Percentiles rank a stretch among this genome's conserved stretches.
phyloP scores from a whole-genome alignment of 208 protist genomes.

The Leptomonas pyrrhocoris region DNA sequence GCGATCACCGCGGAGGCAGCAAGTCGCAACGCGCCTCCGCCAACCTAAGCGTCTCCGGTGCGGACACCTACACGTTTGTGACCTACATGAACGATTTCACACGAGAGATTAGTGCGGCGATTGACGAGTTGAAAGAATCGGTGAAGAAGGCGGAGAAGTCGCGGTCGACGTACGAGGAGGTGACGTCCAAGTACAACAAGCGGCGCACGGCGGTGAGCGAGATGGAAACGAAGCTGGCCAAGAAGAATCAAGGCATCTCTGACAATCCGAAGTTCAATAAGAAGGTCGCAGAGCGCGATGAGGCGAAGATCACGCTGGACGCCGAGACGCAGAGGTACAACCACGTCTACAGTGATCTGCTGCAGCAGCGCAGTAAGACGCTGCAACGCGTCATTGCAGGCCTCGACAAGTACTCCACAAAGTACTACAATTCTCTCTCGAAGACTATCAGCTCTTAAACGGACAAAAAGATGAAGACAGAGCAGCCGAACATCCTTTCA shows the following conservation, averaged over 20 bases:
- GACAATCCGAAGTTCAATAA: slow-evolving; percentile 51
- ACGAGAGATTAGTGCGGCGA: slow-evolving; percentile 30
- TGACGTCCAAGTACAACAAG: slow-evolving; percentile 48
- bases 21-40: slow-evolving; percentile 2
- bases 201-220: slow-evolving; percentile 36
- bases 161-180: slow-evolving; percentile 26
- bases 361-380: slow-evolving; percentile 41
- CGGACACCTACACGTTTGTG: slow-evolving; percentile 40
- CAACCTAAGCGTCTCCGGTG: neutral
- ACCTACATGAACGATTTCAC: slow-evolving; percentile 71
- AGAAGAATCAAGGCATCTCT: slow-evolving; percentile 61
- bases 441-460: slow-evolving; percentile 13
- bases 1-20: neutral
- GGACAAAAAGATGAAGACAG: too few species aligned
- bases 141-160: slow-evolving; percentile 31
- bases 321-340: slow-evolving; percentile 34
- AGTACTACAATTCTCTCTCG: slow-evolving; percentile 44
- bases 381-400: slow-evolving; percentile 30
- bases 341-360: slow-evolving; percentile 15
- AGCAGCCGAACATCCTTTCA: too few species aligned
- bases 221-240: slow-evolving; percentile 56
- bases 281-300: slow-evolving; percentile 47
- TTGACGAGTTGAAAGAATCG: slow-evolving; percentile 36
- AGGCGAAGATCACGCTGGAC: slow-evolving; percentile 30
- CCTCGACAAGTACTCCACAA: slow-evolving; percentile 25